A percentile compares a stretch with the other conserved stretches of the same genome.
Conservation (phyloP, 371 early-diverging fungal species). For the Rhizopus delemar region DNA sequence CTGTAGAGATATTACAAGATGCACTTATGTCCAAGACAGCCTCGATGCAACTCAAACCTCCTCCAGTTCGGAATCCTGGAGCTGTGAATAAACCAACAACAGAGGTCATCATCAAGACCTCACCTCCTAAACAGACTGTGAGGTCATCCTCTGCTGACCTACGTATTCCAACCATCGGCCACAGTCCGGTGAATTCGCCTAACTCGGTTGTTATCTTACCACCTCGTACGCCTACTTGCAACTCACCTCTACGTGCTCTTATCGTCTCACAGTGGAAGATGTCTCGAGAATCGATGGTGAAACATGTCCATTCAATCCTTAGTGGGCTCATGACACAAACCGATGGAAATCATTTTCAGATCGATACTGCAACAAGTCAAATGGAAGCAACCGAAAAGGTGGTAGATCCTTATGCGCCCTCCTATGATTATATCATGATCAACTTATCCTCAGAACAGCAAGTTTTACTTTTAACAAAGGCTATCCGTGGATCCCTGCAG, state of each 20-base stretch:
- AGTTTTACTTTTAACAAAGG: conserved; percentile 45
- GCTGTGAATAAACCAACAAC: conserved; percentile 5
- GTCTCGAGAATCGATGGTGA: conserved; percentile 40
- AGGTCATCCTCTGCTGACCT: conserved; percentile 4
- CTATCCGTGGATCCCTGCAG: conserved; percentile 38
- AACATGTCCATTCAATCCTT: conserved; percentile 45
- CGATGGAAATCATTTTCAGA: conserved; percentile 11
- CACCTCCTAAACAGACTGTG: background rate
- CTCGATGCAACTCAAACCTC: conserved; percentile 44
- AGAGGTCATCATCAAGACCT: conserved; percentile 6
- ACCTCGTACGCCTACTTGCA: conserved; percentile 38
- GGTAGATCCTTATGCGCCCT: conserved; percentile 29
- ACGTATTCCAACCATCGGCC: conserved; percentile 23
- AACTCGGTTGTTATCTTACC: conserved; percentile 31
- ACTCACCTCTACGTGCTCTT: conserved; percentile 35
- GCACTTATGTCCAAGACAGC: conserved; percentile 42
- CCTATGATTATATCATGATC: conserved; percentile 56
- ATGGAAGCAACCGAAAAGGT: conserved; percentile 37
- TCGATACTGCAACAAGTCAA: conserved; percentile 35
- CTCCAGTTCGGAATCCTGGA: conserved; percentile 29
- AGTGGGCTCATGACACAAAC: conserved; percentile 8
- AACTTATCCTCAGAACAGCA: conserved; percentile 53
- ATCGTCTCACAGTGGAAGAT: conserved; percentile 46
- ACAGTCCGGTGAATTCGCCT: conserved; percentile 18
- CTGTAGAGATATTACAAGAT: conserved; percentile 35